Conservation (phyloP, 495 filamentous ascomycete species). For the Neurospora sp. region DNA sequence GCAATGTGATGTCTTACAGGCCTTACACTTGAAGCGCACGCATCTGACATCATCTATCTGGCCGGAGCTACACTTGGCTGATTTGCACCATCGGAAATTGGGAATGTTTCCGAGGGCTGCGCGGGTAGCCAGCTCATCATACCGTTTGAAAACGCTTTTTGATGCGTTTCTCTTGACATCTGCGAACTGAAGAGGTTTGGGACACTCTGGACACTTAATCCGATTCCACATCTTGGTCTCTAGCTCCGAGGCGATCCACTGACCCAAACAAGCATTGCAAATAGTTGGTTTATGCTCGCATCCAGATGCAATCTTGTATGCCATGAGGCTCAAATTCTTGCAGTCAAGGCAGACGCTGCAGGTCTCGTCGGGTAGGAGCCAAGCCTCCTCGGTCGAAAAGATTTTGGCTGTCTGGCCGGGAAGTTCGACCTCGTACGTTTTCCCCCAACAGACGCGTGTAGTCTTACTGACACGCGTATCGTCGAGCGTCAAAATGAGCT, state of each 20-base stretch:
- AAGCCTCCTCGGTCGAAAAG: conserved; percentile 23
- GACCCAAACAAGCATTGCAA: conserved; percentile 28
- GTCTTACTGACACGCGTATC: conserved; percentile 7
- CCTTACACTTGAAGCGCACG: conserved; percentile 29
- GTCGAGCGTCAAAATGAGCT: conserved; percentile 14
- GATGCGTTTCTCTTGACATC: conserved; percentile 25
- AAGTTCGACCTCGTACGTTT: conserved; percentile 23
- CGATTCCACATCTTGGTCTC: conserved; percentile 23
- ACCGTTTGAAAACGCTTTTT: conserved; percentile 22
- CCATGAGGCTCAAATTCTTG: conserved; percentile 25
- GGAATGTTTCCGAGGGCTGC: conserved; percentile 18
- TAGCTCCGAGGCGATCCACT: conserved; percentile 25
- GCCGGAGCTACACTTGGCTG: conserved; percentile 30
- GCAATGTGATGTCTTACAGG: conserved; percentile 29
- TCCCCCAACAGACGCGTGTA: conserved; percentile 16
- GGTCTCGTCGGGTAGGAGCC: conserved; percentile 23
- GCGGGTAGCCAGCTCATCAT: conserved; percentile 23
- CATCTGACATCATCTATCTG: conserved; percentile 29
- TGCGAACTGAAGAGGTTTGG: conserved; percentile 21
- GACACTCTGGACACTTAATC: conserved; percentile 31
- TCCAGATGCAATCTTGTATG: conserved; percentile 17
- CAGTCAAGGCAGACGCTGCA: conserved; percentile 31
- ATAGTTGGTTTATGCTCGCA: conserved; percentile 25
- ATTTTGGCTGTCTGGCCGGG: conserved; percentile 16
- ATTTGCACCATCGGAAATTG: conserved; percentile 36